Conservation (phyloP, 1,284 basidiomycete species). For the Exobasidium cylindrosporum region DNA sequence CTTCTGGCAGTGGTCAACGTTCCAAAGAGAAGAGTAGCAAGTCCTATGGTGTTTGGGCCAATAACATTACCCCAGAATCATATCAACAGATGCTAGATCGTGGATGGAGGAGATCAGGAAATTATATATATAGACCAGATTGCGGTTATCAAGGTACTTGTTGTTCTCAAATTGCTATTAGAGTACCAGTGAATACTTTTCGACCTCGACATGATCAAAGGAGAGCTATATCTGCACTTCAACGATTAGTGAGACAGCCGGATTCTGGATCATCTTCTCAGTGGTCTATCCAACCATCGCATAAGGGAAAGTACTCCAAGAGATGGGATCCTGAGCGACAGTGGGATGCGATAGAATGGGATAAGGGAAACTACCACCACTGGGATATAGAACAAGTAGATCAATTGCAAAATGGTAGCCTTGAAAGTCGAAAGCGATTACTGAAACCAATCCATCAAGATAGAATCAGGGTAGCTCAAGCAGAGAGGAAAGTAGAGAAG, state of each 20-base stretch:
- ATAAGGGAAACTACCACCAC: not conserved
- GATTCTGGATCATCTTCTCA: not conserved
- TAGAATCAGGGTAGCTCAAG: not conserved
- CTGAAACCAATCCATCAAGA: not conserved
- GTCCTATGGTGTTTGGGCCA: constrained; percentile 56
- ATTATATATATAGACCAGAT: constrained; percentile 51
- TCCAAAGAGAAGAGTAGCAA: constrained; percentile 41
- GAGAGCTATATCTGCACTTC: constrained; percentile 22
- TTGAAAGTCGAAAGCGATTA: not conserved
- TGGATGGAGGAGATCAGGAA: constrained; percentile 48
- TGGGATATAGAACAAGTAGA: not conserved
- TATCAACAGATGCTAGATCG: constrained; percentile 46
- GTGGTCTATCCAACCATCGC: not conserved
- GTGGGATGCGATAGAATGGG: constrained; percentile 15
- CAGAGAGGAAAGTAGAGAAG: not conserved
- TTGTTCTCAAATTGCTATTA: constrained; percentile 46
- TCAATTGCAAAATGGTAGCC: not conserved
- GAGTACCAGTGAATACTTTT: constrained; percentile 26
- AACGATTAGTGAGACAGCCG: not conserved
- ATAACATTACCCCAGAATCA: constrained; percentile 31
- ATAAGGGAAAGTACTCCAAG: constrained; percentile 19
- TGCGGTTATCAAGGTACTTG: constrained; percentile 32
- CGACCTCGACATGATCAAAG: constrained; percentile 26
- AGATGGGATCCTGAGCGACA: constrained; percentile 15
- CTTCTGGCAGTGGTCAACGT: constrained; percentile 46